These are phyloP conservation scores for Cordyceps tenuipes DNA, from an alignment of 2,329 filamentous ascomycete species.

Conservation along the genomic window DNA sequence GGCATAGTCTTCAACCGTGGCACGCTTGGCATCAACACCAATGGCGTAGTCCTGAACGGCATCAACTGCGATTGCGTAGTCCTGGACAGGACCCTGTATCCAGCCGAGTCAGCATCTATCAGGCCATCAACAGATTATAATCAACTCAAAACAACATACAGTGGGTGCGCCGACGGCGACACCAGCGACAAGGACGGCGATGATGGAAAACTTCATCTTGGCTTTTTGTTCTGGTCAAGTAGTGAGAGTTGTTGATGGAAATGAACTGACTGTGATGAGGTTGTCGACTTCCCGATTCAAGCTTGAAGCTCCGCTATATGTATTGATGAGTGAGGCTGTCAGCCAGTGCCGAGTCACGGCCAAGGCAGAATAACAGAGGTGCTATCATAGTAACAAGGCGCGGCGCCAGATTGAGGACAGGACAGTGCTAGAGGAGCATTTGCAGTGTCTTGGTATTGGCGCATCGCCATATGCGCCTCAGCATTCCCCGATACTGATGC, in stretches of 20 bases:
- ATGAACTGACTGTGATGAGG: background rate
- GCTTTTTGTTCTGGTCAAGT: background rate
- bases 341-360: background rate
- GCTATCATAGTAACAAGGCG: background rate
- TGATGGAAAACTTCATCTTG: background rate
- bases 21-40: too few species aligned
- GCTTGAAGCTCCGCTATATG: background rate
- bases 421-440: accelerated
- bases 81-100: background rate
- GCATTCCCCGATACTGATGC: too few species aligned
- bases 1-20: background rate
- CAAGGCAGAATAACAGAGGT: background rate
- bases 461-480: background rate
- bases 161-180: background rate
- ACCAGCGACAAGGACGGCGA: background rate
- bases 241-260: background rate
- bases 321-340: background rate
- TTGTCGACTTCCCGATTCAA: too few species aligned
- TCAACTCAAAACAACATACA: background rate
- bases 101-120: background rate
- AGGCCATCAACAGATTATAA: background rate
- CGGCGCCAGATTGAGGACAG: background rate
- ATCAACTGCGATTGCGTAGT: background rate
- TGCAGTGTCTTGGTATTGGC: background rate
- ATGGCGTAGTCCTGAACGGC: background rate